phyloP scores from a whole-genome alignment of 2,329 filamentous ascomycete genomes.

The Alternaria sp. region DNA sequence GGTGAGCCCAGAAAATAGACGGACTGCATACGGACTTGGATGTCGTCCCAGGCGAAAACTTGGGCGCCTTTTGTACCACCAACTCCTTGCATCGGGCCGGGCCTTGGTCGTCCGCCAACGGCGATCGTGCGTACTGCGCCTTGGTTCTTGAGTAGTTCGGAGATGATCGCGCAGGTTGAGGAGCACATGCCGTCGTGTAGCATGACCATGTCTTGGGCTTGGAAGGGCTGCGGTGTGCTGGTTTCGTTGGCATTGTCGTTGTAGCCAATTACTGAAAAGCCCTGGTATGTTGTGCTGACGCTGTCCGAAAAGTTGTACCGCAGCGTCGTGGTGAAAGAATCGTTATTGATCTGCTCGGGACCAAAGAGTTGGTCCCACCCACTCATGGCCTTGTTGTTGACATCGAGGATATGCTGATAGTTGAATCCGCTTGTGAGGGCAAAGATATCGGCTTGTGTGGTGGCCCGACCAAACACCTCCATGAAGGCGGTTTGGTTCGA shows the following conservation, averaged over 20 bases:
- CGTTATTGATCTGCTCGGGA: slow-evolving; percentile 38
- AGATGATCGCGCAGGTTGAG: slow-evolving; percentile 55
- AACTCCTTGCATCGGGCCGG: slow-evolving; percentile 53
- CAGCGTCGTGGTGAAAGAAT: slow-evolving; percentile 45
- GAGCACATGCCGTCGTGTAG: slow-evolving; percentile 56
- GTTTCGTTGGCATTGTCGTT: slow-evolving; percentile 38
- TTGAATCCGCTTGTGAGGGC: slow-evolving; percentile 39
- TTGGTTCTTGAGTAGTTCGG: slow-evolving; percentile 55
- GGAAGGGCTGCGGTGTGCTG: slow-evolving; percentile 45
- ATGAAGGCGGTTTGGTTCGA: slow-evolving; percentile 35
- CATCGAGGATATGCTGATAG: slow-evolving; percentile 41
- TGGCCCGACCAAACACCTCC: slow-evolving; percentile 32
- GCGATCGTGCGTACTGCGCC: slow-evolving; percentile 52
- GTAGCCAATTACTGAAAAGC: slow-evolving; percentile 42
- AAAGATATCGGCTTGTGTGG: slow-evolving; percentile 30
- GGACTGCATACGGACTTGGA: slow-evolving; percentile 40
- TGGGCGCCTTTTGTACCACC: slow-evolving; percentile 55
- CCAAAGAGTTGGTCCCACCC: slow-evolving; percentile 49
- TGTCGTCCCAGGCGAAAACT: slow-evolving; percentile 43
- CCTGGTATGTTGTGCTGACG: slow-evolving; percentile 35
- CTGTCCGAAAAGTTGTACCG: slow-evolving; percentile 49
- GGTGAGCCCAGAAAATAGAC: slow-evolving; percentile 41
- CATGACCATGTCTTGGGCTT: slow-evolving; percentile 50
- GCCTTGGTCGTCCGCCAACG: slow-evolving; percentile 52
- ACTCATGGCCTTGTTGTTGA: slow-evolving; percentile 35